A percentile compares a stretch with the other conserved stretches of the same genome.
Evolutionary conservation across 192 early-diverging fungal genomes (phyloP).

Genomic region (Backusella mclennaniae): DNA sequence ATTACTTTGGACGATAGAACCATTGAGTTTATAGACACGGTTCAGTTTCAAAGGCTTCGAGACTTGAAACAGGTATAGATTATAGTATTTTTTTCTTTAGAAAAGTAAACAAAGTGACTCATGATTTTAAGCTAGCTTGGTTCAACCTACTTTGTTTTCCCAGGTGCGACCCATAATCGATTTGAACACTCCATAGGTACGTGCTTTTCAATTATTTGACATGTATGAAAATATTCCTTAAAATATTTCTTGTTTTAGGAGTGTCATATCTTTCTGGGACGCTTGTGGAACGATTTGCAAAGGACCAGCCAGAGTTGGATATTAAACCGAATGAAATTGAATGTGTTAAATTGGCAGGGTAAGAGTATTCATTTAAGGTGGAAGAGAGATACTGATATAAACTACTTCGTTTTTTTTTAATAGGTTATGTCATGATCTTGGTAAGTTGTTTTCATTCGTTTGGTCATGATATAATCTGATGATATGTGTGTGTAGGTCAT

Average conservation of each 20-base stretch:
- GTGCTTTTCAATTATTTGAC: too few relatives aligned
- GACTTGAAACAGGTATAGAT: conserved; percentile 73
- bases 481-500: conserved; percentile 60
- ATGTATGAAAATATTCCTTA: background rate
- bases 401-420: background rate
- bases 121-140: conserved; percentile 52
- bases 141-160: conserved; percentile 86
- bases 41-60: conserved; percentile 95
- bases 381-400: background rate
- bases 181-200: conserved; percentile 89
- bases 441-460: conserved; percentile 23
- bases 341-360: conserved; percentile 86
- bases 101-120: background rate
- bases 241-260: conserved; percentile 47
- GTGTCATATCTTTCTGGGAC: conserved; percentile 78
- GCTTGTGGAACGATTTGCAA: conserved; percentile 65
- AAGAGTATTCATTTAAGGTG: background rate
- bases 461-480: background rate
- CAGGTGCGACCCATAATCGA: conserved; percentile 91
- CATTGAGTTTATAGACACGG: conserved; percentile 83
- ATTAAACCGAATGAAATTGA: conserved; percentile 78
- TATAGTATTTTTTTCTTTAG: background rate
- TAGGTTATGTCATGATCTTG: conserved; percentile 87
- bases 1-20: conserved; percentile 68
- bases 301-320: conserved; percentile 76